Evolutionary conservation across 148 eudicot genomes (phyloP), one percentile per base, ranked within the genome.

Genomic region (Pouteria glomerata): DNA sequence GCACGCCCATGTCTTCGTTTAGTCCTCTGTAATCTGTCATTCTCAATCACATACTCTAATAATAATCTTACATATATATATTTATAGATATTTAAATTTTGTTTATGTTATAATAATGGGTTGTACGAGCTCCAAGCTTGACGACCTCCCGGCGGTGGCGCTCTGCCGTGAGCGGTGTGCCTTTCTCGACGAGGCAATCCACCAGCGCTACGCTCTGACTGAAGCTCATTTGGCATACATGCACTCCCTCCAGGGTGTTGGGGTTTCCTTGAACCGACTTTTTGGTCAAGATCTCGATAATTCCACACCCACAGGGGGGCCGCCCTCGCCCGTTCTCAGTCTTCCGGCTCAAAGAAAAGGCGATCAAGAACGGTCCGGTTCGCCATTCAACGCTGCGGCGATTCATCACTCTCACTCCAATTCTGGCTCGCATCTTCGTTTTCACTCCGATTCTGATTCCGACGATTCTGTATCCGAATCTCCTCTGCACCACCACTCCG

Each of bases 61-160:
- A n/a, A n/a, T n/a, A n/a, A n/a, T n/a, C n/a, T n/a, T n/a, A n/a
- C n/a, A n/a, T n/a, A n/a, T n/a, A n/a, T n/a, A n/a, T n/a, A n/a
- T n/a, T n/a, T n/a, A n/a, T n/a, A n/a, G n/a, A n/a, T n/a, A n/a
- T n/a, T n/a, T n/a, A n/a, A n/a, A n/a, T 19, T 27, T 1, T 2
- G 1, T 8, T 21, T 30, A 59, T 31, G 19, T 26, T 57, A 10
- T 4, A n/a, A 24, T 29, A 48, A 94, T 95, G 99, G 99, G 99
- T 30, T 95, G 99, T 41, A 80, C 88, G 0, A 81, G 68, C 72
- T 95, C 99, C 2, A 95, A 95, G 72, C 73, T 78, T 23, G 99
- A 95, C 48, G 99, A 95, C 62, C 72, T 84, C 0, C 96, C 96
- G 76, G 99, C 97, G 70, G 92, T 95, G 8, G 73, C 62, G 1